Conservation (phyloP, 2,329 filamentous ascomycete genomes). For the Fulvia fulva region DNA sequence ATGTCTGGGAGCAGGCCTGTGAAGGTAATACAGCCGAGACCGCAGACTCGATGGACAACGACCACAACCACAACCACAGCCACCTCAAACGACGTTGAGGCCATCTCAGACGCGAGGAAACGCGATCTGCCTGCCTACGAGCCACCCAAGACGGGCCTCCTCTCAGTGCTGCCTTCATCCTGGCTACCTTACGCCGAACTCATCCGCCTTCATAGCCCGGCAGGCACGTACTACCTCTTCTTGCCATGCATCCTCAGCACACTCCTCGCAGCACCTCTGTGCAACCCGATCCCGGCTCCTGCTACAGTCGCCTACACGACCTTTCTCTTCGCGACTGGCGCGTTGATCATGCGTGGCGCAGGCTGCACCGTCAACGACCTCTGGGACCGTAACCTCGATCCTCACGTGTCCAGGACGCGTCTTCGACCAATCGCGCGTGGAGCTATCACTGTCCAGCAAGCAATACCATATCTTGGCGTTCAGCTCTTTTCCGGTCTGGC, state of each 20-base stretch:
- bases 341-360: slow-evolving; percentile 80
- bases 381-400: slow-evolving; percentile 84
- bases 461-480: slow-evolving; percentile 66
- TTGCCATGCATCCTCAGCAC: slow-evolving; percentile 84
- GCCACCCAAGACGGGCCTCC: slow-evolving; percentile 67
- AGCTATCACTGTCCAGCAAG: slow-evolving; percentile 69
- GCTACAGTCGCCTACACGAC: slow-evolving; percentile 61
- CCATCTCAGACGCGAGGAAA: neutral
- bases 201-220: slow-evolving; percentile 74
- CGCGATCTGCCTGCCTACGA: slow-evolving; percentile 44
- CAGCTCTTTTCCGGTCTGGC: slow-evolving; percentile 71
- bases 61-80: neutral
- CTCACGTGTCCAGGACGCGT: slow-evolving; percentile 70
- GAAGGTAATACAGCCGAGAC: neutral
- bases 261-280: slow-evolving; percentile 70
- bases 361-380: slow-evolving; percentile 89
- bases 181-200: slow-evolving; percentile 80
- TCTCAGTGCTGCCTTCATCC: slow-evolving; percentile 64
- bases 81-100: neutral
- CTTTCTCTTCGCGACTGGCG: slow-evolving; percentile 68
- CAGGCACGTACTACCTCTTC: slow-evolving; percentile 79
- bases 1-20: neutral
- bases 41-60: neutral
- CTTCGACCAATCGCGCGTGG: slow-evolving; percentile 76
- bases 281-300: slow-evolving; percentile 57